Conservation (phyloP, 306 rosid genomes). For the Vigna angularis region DNA sequence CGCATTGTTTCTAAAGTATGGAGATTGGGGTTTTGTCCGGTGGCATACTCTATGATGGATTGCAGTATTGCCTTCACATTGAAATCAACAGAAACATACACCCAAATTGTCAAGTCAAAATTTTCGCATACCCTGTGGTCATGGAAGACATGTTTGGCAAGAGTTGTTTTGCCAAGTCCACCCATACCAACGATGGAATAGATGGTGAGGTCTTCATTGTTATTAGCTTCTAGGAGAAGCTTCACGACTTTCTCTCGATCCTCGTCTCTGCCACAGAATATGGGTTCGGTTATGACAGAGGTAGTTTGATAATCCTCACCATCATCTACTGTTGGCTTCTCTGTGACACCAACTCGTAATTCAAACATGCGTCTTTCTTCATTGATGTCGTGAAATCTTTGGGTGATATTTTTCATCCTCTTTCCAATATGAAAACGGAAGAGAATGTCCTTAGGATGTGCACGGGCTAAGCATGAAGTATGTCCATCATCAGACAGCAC, state of each 20-base stretch:
- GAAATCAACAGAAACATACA: constrained; percentile 22
- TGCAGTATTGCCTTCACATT: neutral
- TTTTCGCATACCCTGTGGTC: neutral
- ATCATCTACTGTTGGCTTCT: neutral
- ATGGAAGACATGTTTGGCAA: constrained; percentile 11
- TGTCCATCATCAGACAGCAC: neutral
- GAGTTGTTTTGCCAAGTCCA: constrained; percentile 39
- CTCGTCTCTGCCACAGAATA: neutral
- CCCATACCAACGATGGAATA: constrained; percentile 34
- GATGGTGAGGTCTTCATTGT: neutral
- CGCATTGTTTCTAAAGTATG: neutral
- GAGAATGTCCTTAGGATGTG: neutral
- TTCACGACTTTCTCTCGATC: neutral
- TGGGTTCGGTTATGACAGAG: neutral
- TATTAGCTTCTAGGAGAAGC: neutral
- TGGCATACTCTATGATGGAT: neutral
- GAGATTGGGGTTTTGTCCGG: neutral
- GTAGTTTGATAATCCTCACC: neutral
- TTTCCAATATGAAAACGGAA: constrained; percentile 17
- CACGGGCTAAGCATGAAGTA: neutral
- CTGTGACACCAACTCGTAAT: neutral
- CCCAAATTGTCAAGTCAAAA: constrained; percentile 22
- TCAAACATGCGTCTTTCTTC: neutral
- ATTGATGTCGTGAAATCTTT: constrained; percentile 7
- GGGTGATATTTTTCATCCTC: constrained; percentile 12